These are phyloP conservation scores for Cercophora samala DNA, from an alignment of 495 filamentous ascomycete genomes.

Conservation along the genomic window DNA sequence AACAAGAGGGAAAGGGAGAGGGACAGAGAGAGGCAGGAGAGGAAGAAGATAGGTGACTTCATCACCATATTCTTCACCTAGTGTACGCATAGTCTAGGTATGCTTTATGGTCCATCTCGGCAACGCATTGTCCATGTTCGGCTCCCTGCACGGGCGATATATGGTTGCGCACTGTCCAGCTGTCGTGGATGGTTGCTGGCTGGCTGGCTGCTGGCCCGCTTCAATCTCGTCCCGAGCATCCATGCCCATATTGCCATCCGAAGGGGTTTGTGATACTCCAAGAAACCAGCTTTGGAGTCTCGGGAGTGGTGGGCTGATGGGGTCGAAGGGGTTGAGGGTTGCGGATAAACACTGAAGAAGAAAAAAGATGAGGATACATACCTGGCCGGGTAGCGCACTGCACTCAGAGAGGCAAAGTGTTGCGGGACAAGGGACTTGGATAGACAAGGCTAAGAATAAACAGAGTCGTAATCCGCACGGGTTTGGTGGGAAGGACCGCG, in stretches of 20 bases:
- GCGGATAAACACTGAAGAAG: neutral
- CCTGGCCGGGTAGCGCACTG: conserved; percentile 5
- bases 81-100: too few species aligned
- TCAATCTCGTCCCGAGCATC: conserved; percentile 6
- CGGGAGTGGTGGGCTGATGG: neutral
- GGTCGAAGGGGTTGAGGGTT: neutral
- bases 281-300: conserved; percentile 4
- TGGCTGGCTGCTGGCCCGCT: neutral
- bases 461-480: conserved; percentile 4
- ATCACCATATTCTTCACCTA: neutral
- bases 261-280: neutral
- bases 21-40: neutral
- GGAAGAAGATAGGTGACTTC: neutral
- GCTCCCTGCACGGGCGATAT: conserved; percentile 19
- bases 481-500: conserved; percentile 3
- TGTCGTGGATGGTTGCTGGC: neutral
- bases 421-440: neutral
- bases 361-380: conserved; percentile 1
- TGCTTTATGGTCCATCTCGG: conserved; percentile 8
- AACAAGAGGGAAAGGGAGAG: too few species aligned
- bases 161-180: conserved; percentile 17
- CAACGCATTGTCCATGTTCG: conserved; percentile 20
- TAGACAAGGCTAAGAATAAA: conserved; percentile 3
- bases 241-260: conserved; percentile 8
- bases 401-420: conserved; percentile 3